phyloP scores from a whole-genome alignment of 2,329 filamentous ascomycete genomes.

The Pseudopithomyces maydicus region DNA sequence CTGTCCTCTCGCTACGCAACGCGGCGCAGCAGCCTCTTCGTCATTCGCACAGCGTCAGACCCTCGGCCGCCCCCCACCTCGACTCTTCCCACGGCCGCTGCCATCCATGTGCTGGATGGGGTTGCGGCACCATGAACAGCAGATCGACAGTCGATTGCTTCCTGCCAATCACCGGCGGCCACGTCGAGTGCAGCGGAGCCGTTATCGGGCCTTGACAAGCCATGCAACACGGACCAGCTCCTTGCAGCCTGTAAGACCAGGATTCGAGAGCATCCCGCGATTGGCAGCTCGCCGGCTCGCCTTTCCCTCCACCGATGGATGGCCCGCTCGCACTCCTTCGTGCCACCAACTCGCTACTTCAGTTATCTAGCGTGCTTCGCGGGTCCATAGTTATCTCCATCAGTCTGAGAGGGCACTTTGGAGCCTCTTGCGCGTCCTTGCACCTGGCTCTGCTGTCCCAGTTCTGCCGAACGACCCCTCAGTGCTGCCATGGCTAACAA shows the following conservation, averaged over 20 bases:
- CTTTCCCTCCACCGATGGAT: slow-evolving; percentile 24
- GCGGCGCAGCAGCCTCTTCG: slow-evolving; percentile 1
- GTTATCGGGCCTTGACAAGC: slow-evolving; percentile 45
- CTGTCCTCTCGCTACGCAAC: slow-evolving; percentile 5
- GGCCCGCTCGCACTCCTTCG: slow-evolving; percentile 28
- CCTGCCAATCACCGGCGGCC: slow-evolving; percentile 43
- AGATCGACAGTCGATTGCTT: slow-evolving; percentile 33
- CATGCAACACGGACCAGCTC: slow-evolving; percentile 35
- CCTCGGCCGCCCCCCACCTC: slow-evolving; percentile 4
- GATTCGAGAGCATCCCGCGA: slow-evolving; percentile 21
- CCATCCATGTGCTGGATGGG: neutral
- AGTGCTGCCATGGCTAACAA: slow-evolving; percentile 16
- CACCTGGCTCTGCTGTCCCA: slow-evolving; percentile 21
- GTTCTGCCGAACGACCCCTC: slow-evolving; percentile 26
- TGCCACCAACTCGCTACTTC: slow-evolving; percentile 33
- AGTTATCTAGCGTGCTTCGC: slow-evolving; percentile 40
- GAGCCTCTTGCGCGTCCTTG: slow-evolving; percentile 24
- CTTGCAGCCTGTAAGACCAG: slow-evolving; percentile 41
- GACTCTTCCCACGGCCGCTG: neutral
- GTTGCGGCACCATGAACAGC: slow-evolving; percentile 20
- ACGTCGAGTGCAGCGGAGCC: slow-evolving; percentile 43
- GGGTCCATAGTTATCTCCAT: slow-evolving; percentile 12
- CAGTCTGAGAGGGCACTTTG: slow-evolving; percentile 18
- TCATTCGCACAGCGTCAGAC: slow-evolving; percentile 5
- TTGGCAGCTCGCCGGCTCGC: slow-evolving; percentile 26